Evolutionary conservation across 306 rosid species (phyloP).

Genomic region (Cucumis cinereus): DNA sequence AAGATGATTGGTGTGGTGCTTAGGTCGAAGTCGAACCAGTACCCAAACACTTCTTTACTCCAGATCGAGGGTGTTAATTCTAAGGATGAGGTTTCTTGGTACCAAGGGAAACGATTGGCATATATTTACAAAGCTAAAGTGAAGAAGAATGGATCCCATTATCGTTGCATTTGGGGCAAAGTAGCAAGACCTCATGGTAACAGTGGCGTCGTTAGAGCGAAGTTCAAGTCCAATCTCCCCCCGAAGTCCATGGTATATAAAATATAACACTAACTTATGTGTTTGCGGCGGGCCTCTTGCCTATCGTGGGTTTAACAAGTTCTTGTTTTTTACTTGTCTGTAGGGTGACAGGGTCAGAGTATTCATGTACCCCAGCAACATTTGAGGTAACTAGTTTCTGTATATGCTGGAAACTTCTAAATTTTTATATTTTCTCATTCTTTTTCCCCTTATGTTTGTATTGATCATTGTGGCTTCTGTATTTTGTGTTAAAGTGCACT

Average conservation of each 20-base stretch:
- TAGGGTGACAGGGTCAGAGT: constrained; percentile 88
- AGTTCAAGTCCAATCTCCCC: constrained; percentile 84
- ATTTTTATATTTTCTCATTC: not conserved
- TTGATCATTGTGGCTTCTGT: not conserved
- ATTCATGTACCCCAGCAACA: constrained; percentile 87
- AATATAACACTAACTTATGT: not conserved
- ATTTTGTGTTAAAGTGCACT: not conserved
- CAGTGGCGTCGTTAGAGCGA: constrained; percentile 83
- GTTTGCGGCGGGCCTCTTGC: not conserved
- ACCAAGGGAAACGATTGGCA: constrained; percentile 70
- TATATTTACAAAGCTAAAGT: constrained; percentile 88
- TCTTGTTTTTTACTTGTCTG: not conserved
- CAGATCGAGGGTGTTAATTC: constrained; percentile 93
- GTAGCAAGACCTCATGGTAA: constrained; percentile 82
- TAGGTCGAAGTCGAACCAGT: constrained; percentile 90
- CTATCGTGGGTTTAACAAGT: not conserved
- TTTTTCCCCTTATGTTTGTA: not conserved
- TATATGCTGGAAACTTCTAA: not conserved
- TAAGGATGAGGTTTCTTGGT: constrained; percentile 89
- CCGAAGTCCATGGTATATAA: constrained; percentile 73
- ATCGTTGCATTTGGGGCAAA: constrained; percentile 95
- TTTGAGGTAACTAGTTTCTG: constrained; percentile 32
- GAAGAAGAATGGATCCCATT: constrained; percentile 70
- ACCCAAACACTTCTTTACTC: constrained; percentile 68
- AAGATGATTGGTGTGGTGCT: not conserved